A percentile compares a stretch with the other conserved stretches of the same genome.
phyloP scores from a whole-genome alignment of 257 asterid species.

The Handroanthus guayacan region DNA sequence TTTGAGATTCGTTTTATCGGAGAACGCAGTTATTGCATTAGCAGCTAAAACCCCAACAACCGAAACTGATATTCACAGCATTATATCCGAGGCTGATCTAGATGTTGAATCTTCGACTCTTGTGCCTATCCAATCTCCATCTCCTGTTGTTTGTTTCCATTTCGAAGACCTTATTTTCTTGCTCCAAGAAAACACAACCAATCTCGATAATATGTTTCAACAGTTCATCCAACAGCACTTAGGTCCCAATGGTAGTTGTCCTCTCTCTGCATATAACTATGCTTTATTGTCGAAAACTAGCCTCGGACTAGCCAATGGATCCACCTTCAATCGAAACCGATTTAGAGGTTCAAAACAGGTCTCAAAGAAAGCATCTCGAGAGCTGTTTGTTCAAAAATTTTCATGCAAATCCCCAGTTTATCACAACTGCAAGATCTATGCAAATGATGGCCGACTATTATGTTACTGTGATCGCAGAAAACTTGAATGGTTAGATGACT shows the following conservation, averaged over 20 bases:
- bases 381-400: conserved; percentile 83
- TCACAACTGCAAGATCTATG: conserved; percentile 94
- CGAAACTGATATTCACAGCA: conserved; percentile 57
- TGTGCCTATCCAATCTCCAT: conserved; percentile 61
- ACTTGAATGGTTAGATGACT: conserved; percentile 81
- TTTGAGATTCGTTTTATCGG: conserved; percentile 86
- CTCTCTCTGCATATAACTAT: conserved; percentile 80
- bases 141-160: conserved; percentile 77
- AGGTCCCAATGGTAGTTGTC: conserved; percentile 75
- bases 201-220: conserved; percentile 53
- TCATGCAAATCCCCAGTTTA: conserved; percentile 98
- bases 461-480: conserved; percentile 94
- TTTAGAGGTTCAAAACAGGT: conserved; percentile 60
- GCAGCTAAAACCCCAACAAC: conserved; percentile 69
- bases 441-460: conserved; percentile 88
- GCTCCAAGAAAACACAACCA: conserved; percentile 53
- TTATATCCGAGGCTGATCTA: conserved; percentile 65
- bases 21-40: conserved; percentile 72
- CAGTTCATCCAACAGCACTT: conserved; percentile 64
- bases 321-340: conserved; percentile 55
- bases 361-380: conserved; percentile 72
- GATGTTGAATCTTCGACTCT: conserved; percentile 51
- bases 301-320: conserved; percentile 56
- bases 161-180: conserved; percentile 63
- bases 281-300: conserved; percentile 67